A percentile compares a stretch with the other conserved stretches of the same genome.
These are phyloP conservation scores for Salvia hispanica DNA, from an alignment of 257 asterid genomes.

Conservation along the genomic window DNA sequence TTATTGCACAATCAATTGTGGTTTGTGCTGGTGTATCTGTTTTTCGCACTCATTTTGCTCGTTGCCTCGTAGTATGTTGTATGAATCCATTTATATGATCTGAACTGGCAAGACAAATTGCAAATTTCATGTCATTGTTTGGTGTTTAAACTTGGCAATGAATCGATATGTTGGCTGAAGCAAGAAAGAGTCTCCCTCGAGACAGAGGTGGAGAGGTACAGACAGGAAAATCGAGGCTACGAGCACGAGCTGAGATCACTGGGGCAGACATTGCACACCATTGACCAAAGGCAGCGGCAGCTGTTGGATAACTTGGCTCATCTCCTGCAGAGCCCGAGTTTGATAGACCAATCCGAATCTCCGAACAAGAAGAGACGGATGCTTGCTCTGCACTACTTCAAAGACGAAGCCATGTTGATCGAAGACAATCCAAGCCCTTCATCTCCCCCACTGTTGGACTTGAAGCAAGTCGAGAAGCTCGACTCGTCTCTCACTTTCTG, in stretches of 20 bases:
- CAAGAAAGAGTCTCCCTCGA: slow-evolving; percentile 57
- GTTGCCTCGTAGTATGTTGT: too few relatives aligned
- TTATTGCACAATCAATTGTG: too few relatives aligned
- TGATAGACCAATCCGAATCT: slow-evolving; percentile 38
- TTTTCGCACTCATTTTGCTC: too few relatives aligned
- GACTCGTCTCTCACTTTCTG: slow-evolving; percentile 62
- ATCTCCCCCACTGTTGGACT: slow-evolving; percentile 43
- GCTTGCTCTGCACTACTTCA: slow-evolving; percentile 44
- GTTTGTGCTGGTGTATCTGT: background rate
- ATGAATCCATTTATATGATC: background rate
- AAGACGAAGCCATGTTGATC: slow-evolving; percentile 45
- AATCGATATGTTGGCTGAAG: slow-evolving; percentile 25
- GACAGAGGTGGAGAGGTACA: slow-evolving; percentile 55
- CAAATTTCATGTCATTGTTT: background rate
- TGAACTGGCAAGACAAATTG: background rate
- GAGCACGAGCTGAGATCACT: slow-evolving; percentile 48
- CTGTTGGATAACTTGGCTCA: slow-evolving; percentile 51
- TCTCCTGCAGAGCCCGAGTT: slow-evolving; percentile 50
- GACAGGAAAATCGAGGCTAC: slow-evolving; percentile 54
- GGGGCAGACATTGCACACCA: slow-evolving; percentile 52
- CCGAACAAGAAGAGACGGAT: slow-evolving; percentile 68
- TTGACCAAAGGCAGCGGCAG: slow-evolving; percentile 63
- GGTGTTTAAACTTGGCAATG: too few relatives aligned
- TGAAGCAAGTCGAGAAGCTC: slow-evolving; percentile 51
- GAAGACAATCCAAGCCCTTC: slow-evolving; percentile 38